Conservation (phyloP, 768 basidiomycete species). For the Astraeus odoratus region DNA sequence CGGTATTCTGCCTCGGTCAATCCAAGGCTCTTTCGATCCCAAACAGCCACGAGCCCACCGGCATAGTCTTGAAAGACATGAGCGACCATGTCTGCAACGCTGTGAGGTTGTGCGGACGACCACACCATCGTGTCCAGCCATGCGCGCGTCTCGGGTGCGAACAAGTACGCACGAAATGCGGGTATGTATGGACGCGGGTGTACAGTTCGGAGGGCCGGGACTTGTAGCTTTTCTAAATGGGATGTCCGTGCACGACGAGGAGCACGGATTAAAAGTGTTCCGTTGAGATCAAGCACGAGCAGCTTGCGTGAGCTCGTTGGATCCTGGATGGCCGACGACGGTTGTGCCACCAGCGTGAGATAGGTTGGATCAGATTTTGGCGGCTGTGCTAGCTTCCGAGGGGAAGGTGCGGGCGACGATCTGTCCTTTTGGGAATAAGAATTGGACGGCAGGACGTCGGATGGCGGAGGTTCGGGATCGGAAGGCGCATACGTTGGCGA, state of each 20-base stretch:
- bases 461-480: not conserved
- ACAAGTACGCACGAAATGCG: constrained; percentile 56
- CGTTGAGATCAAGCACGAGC: constrained; percentile 51
- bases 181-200: constrained; percentile 62
- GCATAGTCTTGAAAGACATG: constrained; percentile 43
- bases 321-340: constrained; percentile 21
- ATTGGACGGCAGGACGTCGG: not conserved
- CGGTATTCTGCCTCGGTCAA: constrained; percentile 55
- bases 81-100: constrained; percentile 68
- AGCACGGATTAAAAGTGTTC: not conserved
- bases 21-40: constrained; percentile 77
- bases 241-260: constrained; percentile 1
- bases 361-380: constrained; percentile 30
- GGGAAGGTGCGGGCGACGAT: not conserved
- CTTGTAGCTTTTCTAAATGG: not conserved
- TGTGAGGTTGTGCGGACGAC: constrained; percentile 81
- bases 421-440: not conserved
- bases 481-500: constrained; percentile 8
- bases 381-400: constrained; percentile 3
- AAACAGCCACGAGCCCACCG: constrained; percentile 50
- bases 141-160: constrained; percentile 46
- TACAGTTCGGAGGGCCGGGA: constrained; percentile 29
- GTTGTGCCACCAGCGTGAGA: constrained; percentile 24
- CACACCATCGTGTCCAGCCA: constrained; percentile 87
- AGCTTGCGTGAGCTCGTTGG: constrained; percentile 45